Evolutionary conservation across 1,284 basidiomycete species (phyloP), one percentile per base, ranked within the genome.

Genomic region (Phellopilus nigrolimitatus): DNA sequence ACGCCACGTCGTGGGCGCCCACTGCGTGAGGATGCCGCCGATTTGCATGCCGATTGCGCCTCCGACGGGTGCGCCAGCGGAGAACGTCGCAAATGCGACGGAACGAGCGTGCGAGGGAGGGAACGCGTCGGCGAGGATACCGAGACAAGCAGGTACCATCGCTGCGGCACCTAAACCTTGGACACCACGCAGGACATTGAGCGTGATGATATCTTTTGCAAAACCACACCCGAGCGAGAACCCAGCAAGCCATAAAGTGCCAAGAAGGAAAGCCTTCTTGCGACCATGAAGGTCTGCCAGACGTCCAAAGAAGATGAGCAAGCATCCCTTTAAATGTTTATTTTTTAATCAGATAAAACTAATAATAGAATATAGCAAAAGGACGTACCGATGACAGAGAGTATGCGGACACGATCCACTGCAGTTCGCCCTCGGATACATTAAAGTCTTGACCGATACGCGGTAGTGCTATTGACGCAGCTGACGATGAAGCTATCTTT

Each of bases 21-120:
- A 75, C 58, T 90, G 76, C 0, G 82, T 85, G 15, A 94, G 68
- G 1, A 86, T 67, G 27, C 88, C 89, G 7, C 89, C 90, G 3
- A 87, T 60, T 0, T 80, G 66, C 4, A 75, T 73, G 0, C n/a
- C n/a, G n/a, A n/a, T n/a, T n/a, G n/a, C n/a, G n/a, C n/a, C n/a
- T n/a, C n/a, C n/a, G n/a, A n/a, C 65, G 0, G 91, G 89, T 3
- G 88, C 89, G 13, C 91, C 91, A 0, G 89, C 79, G 3, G 81
- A 73, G 55, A 91, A 91, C 0, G 82, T 82, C 0, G 89, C 80
- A 57, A 91, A 91, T 0, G 88, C 89, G 0, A 80, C 67, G 0
- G 84, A 80, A 4, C 91, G 76, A 1, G 80, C 73, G 6, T 71
- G 72, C 0, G 82, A 80, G 0, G 82, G 79, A 3, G 84, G 84